Base-by-base conservation (phyloP, 1,284 basidiomycete genomes). In the Sporisorium reilianum region DNA sequence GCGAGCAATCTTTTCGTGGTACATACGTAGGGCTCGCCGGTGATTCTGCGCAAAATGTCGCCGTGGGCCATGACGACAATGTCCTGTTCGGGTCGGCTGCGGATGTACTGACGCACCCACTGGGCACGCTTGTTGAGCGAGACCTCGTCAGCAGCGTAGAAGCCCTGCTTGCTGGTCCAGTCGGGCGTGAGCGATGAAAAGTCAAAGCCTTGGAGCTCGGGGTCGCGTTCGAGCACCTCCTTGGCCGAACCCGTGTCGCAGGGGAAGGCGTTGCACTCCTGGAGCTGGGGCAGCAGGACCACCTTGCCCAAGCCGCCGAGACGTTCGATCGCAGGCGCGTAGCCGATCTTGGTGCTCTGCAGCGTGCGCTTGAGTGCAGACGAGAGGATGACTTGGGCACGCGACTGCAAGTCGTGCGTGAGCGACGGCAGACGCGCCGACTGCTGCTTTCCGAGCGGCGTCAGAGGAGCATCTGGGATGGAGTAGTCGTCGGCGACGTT, bases 11-110 rank as follows among this genome's bases (percentile, higher is more conserved):
- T 18, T 9, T 46, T 22, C 28, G 14, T 18, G 36, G 32, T 49
- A 76, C 74, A 45, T 52, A 75, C 72, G 63, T 77, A 69, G 7
- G 59, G 61, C 36, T 77, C 26, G 4, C 65, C 65, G 5, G 80
- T 80, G 55, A 84, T 78, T 46, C 77, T 76, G 28, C 83, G 77
- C 30, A 84, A 55, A 60, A 84, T 78, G 66, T 84, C 83, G 28
- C 83, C 83, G 61, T 84, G 83, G 11, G 80, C 83, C 58, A 84
- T 78, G 57, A 83, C 55, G n/a, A 80, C 76, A 46, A 84, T 84
- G 49, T 79, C 65, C 49, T 77, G 56, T 56, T 84, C 83, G 3
- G 80, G 80, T 18, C 83, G 66, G 40, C 58, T 69, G 48, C 79
- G 79, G n/a, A 84, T 55, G 57, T 78, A 80, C 65, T 83, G 78